These are phyloP conservation scores for Euphrasia confusa DNA, from an alignment of 257 asterid species.

Conservation along the genomic window DNA sequence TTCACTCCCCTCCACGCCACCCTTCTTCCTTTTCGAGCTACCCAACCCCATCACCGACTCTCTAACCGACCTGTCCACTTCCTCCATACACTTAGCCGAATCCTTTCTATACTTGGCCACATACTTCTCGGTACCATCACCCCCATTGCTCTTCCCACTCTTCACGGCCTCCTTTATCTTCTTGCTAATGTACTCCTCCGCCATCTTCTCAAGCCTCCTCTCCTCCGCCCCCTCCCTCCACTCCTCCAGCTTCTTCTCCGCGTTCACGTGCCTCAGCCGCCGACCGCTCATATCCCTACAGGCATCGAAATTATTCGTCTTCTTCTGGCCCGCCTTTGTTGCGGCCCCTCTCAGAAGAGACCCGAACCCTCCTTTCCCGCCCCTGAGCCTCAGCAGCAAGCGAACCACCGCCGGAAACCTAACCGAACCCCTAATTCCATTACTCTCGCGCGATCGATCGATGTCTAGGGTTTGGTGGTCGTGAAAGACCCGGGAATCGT, in stretches of 20 bases:
- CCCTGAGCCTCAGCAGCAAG: conserved; percentile 62
- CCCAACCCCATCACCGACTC: conserved; percentile 53
- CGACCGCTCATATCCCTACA: conserved; percentile 99
- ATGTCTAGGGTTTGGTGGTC: conserved; percentile 36
- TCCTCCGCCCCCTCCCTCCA: conserved; percentile 90
- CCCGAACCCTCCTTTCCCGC: conserved; percentile 98
- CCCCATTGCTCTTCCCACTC: conserved; percentile 50
- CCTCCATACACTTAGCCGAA: conserved; percentile 80
- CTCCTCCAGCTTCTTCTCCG: conserved; percentile 94
- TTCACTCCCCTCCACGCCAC: conserved; percentile 13
- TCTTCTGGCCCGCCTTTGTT: conserved; percentile 97
- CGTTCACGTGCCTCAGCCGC: conserved; percentile 94
- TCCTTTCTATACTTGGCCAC: conserved; percentile 84
- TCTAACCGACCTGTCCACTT: conserved; percentile 70
- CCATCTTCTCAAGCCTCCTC: conserved; percentile 84
- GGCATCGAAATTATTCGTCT: conserved; percentile 90
- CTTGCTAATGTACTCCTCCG: conserved; percentile 77
- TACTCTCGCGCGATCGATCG: background rate
- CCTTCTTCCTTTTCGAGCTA: conserved; percentile 51
- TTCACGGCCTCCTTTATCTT: conserved; percentile 55
- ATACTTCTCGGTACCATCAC: conserved; percentile 59
- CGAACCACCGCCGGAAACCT: conserved; percentile 45
- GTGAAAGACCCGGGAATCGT: conserved; percentile 28
- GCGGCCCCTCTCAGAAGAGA: conserved; percentile 93
- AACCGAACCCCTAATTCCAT: conserved; percentile 7